These are phyloP conservation scores for Floccularia luteovirens DNA, from an alignment of 768 basidiomycete species.

Conservation along the genomic window DNA sequence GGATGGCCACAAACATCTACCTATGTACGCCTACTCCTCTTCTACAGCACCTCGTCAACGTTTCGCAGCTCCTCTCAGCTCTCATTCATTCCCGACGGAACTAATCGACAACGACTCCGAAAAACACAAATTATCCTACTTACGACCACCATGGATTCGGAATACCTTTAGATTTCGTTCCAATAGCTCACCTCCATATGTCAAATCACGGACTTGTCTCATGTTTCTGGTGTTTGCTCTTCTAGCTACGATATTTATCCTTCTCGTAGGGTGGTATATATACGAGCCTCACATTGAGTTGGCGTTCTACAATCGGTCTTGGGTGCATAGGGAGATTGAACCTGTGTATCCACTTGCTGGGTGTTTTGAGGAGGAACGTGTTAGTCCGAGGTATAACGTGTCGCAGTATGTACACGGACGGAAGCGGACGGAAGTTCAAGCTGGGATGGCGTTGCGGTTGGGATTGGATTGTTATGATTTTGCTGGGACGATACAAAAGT, in stretches of 20 bases:
- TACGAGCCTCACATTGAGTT: constrained; percentile 87
- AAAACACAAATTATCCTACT: not conserved
- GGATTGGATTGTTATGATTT: constrained; percentile 93
- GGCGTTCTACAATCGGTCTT: constrained; percentile 66
- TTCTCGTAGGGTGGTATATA: constrained; percentile 43
- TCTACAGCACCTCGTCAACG: constrained; percentile 22
- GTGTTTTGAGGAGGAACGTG: constrained; percentile 60
- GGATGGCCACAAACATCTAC: constrained; percentile 42
- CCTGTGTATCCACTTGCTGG: constrained; percentile 55
- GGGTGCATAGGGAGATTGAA: constrained; percentile 72
- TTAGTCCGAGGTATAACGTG: constrained; percentile 64
- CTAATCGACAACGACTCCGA: too few relatives aligned
- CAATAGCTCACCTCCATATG: constrained; percentile 9
- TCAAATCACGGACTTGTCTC: constrained; percentile 25
- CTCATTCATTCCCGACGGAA: constrained; percentile 9
- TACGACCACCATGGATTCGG: constrained; percentile 14
- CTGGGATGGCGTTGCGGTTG: constrained; percentile 70
- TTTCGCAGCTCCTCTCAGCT: constrained; percentile 10
- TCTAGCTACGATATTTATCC: constrained; percentile 25
- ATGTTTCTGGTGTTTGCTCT: constrained; percentile 36
- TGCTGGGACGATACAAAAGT: constrained; percentile 65
- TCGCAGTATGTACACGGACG: constrained; percentile 56
- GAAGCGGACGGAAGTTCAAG: constrained; percentile 64
- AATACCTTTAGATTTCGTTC: constrained; percentile 16
- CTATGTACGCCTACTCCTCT: constrained; percentile 33